phyloP scores from a whole-genome alignment of 2,329 filamentous ascomycete genomes.

The Talaromyces sp. region DNA sequence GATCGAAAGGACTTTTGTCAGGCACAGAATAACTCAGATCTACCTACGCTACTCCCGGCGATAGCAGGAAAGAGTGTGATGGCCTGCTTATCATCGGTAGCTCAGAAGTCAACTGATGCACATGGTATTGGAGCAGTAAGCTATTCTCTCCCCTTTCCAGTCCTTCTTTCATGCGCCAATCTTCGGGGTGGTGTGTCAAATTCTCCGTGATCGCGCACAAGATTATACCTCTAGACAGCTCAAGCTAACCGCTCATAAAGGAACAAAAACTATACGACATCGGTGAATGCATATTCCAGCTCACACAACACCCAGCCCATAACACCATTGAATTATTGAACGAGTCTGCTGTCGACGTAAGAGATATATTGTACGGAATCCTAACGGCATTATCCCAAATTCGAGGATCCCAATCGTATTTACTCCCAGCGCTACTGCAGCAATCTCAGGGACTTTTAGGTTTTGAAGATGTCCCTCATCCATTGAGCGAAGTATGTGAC shows the following conservation, averaged over 20 bases:
- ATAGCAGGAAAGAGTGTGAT: slow-evolving; percentile 11
- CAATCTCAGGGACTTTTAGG: slow-evolving; percentile 1
- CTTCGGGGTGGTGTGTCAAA: neutral
- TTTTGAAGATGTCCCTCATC: neutral
- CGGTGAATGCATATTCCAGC: neutral
- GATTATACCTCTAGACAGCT: neutral
- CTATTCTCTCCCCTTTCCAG: neutral
- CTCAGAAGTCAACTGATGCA: slow-evolving; percentile 11
- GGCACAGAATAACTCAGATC: neutral
- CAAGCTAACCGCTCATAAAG: neutral
- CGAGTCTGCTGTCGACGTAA: neutral
- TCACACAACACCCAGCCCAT: neutral
- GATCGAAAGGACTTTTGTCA: neutral
- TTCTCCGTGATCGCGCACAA: neutral
- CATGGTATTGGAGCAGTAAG: slow-evolving; percentile 8
- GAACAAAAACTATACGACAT: slow-evolving; percentile 12
- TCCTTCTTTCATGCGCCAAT: neutral
- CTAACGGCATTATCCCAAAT: neutral
- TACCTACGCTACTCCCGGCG: neutral
- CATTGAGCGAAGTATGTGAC: neutral
- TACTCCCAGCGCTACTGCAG: slow-evolving; percentile 4
- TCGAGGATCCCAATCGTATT: slow-evolving; percentile 7
- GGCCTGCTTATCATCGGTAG: slow-evolving; percentile 7
- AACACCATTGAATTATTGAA: neutral
- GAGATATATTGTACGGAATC: slow-evolving; percentile 2